Evolutionary conservation across 1,284 basidiomycete genomes (phyloP).

Genomic region (Ganoderma leucocontextum): DNA sequence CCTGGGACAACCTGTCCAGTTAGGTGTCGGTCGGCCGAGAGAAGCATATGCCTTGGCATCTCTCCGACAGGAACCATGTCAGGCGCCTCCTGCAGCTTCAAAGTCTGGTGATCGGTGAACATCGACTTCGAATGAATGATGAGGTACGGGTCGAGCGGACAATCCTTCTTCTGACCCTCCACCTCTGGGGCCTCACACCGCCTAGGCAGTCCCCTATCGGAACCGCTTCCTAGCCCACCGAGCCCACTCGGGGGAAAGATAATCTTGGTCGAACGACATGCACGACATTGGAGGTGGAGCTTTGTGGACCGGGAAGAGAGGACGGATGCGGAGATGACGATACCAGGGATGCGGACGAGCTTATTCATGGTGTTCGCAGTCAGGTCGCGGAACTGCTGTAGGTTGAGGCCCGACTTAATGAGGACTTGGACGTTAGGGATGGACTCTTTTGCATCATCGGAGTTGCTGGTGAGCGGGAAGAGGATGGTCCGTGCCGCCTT

Average conservation of each 20-base stretch:
- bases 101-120: conserved; percentile 95
- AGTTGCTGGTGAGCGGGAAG: conserved; percentile 71
- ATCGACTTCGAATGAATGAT: conserved; percentile 95
- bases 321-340: conserved; percentile 97
- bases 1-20: conserved; percentile 95
- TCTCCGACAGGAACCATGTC: conserved; percentile 99
- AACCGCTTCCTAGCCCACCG: conserved; percentile 85
- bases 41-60: conserved; percentile 93
- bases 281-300: conserved; percentile 92
- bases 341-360: conserved; percentile 96
- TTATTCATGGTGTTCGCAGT: conserved; percentile 95
- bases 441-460: conserved; percentile 65
- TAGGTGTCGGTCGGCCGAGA: conserved; percentile 90
- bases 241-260: conserved; percentile 87
- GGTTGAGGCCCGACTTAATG: conserved; percentile 87
- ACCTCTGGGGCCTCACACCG: conserved; percentile 81
- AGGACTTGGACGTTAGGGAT: conserved; percentile 92
- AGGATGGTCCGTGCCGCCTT: conserved; percentile 84
- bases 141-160: conserved; percentile 95
- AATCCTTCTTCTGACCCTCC: conserved; percentile 88
- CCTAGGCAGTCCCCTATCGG: conserved; percentile 84
- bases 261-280: conserved; percentile 85
- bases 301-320: conserved; percentile 94
- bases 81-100: conserved; percentile 98
- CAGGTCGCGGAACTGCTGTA: conserved; percentile 94